These are phyloP conservation scores for Pistacia integerrima DNA, from an alignment of 345 rosid species.

Conservation along the genomic window DNA sequence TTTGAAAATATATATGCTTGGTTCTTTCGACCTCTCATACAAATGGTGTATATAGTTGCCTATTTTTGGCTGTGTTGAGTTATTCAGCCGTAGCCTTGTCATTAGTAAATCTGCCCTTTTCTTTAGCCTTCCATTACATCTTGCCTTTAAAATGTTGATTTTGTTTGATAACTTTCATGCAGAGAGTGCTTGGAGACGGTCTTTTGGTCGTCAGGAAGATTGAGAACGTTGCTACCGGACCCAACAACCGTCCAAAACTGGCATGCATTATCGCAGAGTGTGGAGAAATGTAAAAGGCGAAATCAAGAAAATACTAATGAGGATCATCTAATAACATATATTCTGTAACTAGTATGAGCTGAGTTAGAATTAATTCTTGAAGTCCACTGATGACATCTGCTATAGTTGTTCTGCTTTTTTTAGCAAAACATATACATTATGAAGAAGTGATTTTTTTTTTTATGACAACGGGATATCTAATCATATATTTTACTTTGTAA, in stretches of 20 bases:
- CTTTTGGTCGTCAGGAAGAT: constrained; percentile 83
- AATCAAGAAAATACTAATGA: neutral
- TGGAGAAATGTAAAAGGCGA: constrained; percentile 76
- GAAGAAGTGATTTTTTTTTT: neutral
- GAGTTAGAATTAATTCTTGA: neutral
- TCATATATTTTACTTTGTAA: no score
- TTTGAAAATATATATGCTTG: neutral
- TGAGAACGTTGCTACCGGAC: constrained; percentile 94
- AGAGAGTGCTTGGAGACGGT: constrained; percentile 96
- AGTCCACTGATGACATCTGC: neutral
- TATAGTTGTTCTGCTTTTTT: neutral
- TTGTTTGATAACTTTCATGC: neutral
- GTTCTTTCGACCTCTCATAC: neutral
- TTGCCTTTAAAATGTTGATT: neutral
- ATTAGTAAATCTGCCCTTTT: no score
- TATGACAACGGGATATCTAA: neutral
- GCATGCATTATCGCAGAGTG: constrained; percentile 80
- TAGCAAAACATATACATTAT: neutral
- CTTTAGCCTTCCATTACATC: no score
- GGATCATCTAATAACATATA: neutral
- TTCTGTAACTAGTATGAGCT: neutral
- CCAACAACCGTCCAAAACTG: constrained; percentile 88
- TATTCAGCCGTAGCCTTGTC: neutral
- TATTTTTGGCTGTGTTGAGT: neutral
- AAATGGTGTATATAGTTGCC: neutral